Percentiles rank a stretch among this genome's conserved stretches.
Conservation (phyloP, 1,284 basidiomycete species). For the Takashimella koratensis region DNA sequence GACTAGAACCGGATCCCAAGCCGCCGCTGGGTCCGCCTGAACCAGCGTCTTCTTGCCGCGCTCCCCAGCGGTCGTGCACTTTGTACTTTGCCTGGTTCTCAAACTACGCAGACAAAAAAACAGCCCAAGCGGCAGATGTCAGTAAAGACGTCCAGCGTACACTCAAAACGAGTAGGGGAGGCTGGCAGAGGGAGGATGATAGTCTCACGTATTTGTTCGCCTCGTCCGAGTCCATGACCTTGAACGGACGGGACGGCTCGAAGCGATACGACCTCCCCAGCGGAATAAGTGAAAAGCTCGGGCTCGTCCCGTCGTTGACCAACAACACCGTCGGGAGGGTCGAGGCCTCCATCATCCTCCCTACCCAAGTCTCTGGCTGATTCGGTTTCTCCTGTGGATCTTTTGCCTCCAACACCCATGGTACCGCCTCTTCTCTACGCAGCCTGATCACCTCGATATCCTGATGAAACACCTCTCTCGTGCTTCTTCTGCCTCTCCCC, state of each 20-base stretch:
- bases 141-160: not conserved
- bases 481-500: constrained; percentile 20
- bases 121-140: not conserved
- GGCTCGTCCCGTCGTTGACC: constrained; percentile 33
- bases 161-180: no score
- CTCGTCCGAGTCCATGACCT: constrained; percentile 39
- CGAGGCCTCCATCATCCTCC: constrained; percentile 32
- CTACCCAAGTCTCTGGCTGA: constrained; percentile 43
- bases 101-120: constrained; percentile 19
- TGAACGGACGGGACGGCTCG: constrained; percentile 42
- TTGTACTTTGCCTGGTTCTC: constrained; percentile 41
- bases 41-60: constrained; percentile 18
- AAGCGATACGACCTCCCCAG: constrained; percentile 42
- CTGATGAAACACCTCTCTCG: constrained; percentile 42
- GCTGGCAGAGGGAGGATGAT: no score
- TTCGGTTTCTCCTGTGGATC: constrained; percentile 19
- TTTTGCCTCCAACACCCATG: constrained; percentile 41
- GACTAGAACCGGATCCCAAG: not conserved
- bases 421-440: constrained; percentile 40
- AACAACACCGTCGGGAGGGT: constrained; percentile 36
- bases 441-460: constrained; percentile 41
- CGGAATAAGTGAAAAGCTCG: constrained; percentile 38
- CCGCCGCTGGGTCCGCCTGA: constrained; percentile 1
- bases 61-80: constrained; percentile 41
- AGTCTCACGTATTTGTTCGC: constrained; percentile 43